Base-by-base conservation (phyloP, 768 basidiomycete genomes). In the Suillus lakei region DNA sequence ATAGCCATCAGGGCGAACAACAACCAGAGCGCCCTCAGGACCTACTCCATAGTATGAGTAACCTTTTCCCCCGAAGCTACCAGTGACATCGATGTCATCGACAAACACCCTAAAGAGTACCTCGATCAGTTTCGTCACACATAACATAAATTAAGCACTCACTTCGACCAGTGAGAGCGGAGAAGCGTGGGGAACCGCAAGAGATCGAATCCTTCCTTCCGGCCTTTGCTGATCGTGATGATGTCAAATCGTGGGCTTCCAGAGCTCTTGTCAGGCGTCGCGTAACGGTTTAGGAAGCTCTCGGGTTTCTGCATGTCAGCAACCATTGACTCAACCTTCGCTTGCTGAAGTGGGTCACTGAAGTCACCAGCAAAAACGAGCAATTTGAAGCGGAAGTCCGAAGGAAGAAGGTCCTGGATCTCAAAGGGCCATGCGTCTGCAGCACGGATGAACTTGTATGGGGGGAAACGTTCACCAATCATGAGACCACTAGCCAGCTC, bases 41-140 rank as follows among this genome's bases (percentile, higher is more conserved):
- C 63, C 62, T 10, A 80, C 70, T 0, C 89, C 89, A 67, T 86
- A 90, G 30, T 82, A 80, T 0, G 73, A 67, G 71, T 91, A 91
- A 5, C 85, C 88, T 41, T 80, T 79, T 4, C 88, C 88, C 30
- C 86, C 87, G 26, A 77, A 71, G 5, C 62, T 71, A 4, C 82
- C 83, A 18, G 73, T 76, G 38, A 82, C 65, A 65, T 87, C 84
- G 2, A 68, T 73, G 63, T 88, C 88, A 65, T 92, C 91, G 15
- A 89, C 78, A 36, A 88, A 78, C 7, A 88, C 84, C 73, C 90
- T 91, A 10, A n/a, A 26, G 38, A 28, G 21, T 9, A 4, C 26
- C 41, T 16, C 21, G 50, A 18, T 28, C 28, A 61, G 38, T 34
- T 13, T 32, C 23, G 28, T 30, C 58, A 54, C 36, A 28, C 55